Conservation (phyloP, 2,329 filamentous ascomycete genomes). For the Exserohilum rostratum region DNA sequence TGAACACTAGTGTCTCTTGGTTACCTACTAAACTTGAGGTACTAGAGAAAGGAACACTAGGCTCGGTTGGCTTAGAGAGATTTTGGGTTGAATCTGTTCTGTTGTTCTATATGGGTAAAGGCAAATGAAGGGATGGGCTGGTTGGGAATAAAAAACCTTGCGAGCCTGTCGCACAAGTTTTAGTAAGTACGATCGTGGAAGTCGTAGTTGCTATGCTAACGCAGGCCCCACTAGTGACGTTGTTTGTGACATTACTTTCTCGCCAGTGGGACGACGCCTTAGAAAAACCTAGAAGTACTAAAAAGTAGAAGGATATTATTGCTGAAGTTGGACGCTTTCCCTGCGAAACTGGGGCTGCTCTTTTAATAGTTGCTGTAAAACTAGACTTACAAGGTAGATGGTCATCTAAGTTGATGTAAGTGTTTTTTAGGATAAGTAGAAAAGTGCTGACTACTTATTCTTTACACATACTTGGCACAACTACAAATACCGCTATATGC, state of each 20-base stretch:
- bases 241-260: neutral
- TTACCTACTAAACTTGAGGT: slow-evolving; percentile 6
- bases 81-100: slow-evolving; percentile 11
- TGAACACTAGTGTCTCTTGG: slow-evolving; percentile 3
- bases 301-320: slow-evolving; percentile 7
- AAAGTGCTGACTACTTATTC: slow-evolving; percentile 3
- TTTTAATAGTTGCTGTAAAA: slow-evolving; percentile 11
- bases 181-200: slow-evolving; percentile 3
- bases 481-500: slow-evolving; percentile 2
- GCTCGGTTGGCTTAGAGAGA: slow-evolving; percentile 8
- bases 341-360: neutral
- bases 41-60: slow-evolving; percentile 9
- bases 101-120: slow-evolving; percentile 12
- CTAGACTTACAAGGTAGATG: slow-evolving; percentile 7
- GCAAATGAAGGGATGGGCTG: slow-evolving; percentile 11
- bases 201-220: slow-evolving; percentile 1
- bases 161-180: slow-evolving; percentile 3
- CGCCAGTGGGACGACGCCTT: neutral
- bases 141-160: slow-evolving; percentile 10
- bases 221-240: slow-evolving; percentile 1
- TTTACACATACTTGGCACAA: neutral
- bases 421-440: slow-evolving; percentile 2
- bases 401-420: slow-evolving; percentile 6
- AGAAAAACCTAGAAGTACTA: slow-evolving; percentile 4
- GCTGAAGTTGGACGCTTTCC: neutral